Base-by-base conservation (phyloP, 1,284 basidiomycete species). In the Coniferiporia sulphurascens region DNA sequence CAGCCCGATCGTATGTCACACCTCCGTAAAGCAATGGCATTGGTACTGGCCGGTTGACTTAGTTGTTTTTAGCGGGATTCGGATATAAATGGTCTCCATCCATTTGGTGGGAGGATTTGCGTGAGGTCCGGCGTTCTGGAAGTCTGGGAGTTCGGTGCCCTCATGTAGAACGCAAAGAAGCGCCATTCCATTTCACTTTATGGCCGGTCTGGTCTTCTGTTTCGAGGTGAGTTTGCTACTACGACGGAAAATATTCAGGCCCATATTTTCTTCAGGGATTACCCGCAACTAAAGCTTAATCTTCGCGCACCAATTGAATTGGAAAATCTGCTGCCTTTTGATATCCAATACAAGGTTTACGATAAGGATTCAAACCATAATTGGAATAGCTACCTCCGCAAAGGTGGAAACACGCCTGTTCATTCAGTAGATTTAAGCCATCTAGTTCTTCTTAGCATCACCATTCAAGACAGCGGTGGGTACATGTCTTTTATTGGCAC, bases 381-480 rank as follows among this genome's bases (percentile, higher is more conserved):
- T 63, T 93, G 89, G 90, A 87, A 87, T 66, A 96, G 93, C 69
- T 99, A 94, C 75, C 78, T 99, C 34, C 85, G 96, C 60, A 87
- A 92, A 68, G 97, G 97, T 35, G 97, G 96, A 3, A 79, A 95
- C 49, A 98, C 96, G 83, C 97, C 97, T 8, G 89, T 99, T 44
- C 97, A 99, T 70, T 96, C 95, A 0, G 94, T 98, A 34, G 95
- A 98, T 70, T 77, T 98, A 1, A 85, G 84, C n/a, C 97, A 99
- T 73, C 78, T 99, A 58, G 82, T 99, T 36, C 75, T 99, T n/a
- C 80, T 99, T 41, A 98, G 94, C 65, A 81, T 98, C 34, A 85
- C 91, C 52, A 81, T 97, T 2, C 90, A 98, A 73, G 95, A 97
- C 64, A 92, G 92, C 52, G 84, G 93, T 92, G 64, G 71, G 77